Conservation (phyloP, 441 rosid genomes). For the Populus hybrid region DNA sequence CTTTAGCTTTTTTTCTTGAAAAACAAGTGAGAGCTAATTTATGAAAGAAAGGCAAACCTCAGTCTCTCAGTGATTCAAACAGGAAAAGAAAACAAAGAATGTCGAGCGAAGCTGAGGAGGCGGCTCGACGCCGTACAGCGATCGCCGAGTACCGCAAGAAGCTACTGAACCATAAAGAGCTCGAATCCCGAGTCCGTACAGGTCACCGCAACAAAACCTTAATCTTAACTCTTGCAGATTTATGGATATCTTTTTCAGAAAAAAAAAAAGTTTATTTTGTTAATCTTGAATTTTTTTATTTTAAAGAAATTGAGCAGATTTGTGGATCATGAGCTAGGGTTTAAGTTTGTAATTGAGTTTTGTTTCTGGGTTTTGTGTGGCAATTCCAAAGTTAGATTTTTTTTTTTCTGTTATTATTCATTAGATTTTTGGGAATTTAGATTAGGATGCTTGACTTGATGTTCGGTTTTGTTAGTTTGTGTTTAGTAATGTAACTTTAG, state of each 20-base stretch:
- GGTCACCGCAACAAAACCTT: conserved; percentile 36
- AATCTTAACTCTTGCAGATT: background rate
- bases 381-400: background rate
- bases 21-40: background rate
- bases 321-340: background rate
- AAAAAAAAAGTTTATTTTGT: background rate
- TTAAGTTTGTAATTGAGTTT: background rate
- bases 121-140: conserved; percentile 59
- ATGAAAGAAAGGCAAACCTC: background rate
- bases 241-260: background rate
- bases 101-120: conserved; percentile 61
- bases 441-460: background rate
- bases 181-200: conserved; percentile 75
- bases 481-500: background rate
- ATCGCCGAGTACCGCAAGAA: conserved; percentile 79
- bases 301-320: background rate
- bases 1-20: background rate
- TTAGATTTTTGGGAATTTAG: background rate
- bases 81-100: background rate
- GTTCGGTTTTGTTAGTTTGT: background rate
- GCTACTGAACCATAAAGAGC: conserved; percentile 88
- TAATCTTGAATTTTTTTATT: background rate
- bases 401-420: background rate
- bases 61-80: background rate
- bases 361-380: background rate